Conservation (phyloP, 2,329 filamentous ascomycete species). For the Paramyrothecium roridum region DNA sequence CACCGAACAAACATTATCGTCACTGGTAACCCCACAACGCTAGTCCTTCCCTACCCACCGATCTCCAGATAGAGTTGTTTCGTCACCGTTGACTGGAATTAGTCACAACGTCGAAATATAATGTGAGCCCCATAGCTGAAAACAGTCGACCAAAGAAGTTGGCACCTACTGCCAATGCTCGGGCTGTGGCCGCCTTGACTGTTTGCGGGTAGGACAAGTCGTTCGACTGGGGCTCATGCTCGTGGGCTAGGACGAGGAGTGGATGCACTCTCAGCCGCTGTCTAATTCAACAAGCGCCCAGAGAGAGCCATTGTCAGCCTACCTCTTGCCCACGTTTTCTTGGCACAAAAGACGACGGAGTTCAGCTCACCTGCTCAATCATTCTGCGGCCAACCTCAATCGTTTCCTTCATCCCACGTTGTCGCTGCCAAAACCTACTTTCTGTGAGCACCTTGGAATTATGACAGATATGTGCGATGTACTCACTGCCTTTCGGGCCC, state of each 20-base stretch:
- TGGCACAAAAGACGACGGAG: conserved; percentile 3
- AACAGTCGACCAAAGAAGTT: too few species aligned
- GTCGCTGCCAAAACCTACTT: conserved; percentile 60
- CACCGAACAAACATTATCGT: background rate
- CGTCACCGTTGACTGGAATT: background rate
- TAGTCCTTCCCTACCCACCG: background rate
- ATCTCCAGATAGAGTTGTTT: background rate
- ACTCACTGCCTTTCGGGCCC: conserved; percentile 50
- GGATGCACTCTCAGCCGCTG: background rate
- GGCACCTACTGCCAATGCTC: too few species aligned
- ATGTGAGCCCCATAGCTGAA: background rate
- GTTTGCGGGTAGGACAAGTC: too few species aligned
- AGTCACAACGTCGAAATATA: background rate
- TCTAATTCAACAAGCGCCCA: background rate
- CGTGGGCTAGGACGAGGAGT: background rate
- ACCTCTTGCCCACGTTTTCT: conserved; percentile 7
- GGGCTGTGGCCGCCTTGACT: too few species aligned
- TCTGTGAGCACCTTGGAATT: background rate
- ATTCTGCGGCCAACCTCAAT: conserved; percentile 53
- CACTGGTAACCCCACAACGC: background rate
- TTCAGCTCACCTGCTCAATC: conserved; percentile 39
- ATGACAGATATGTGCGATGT: background rate
- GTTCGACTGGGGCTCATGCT: background rate
- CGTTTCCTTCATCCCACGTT: conserved; percentile 54
- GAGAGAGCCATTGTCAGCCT: conserved; percentile 2